phyloP scores from a whole-genome alignment of 2,329 filamentous ascomycete species.

The Monosporascus sp. region DNA sequence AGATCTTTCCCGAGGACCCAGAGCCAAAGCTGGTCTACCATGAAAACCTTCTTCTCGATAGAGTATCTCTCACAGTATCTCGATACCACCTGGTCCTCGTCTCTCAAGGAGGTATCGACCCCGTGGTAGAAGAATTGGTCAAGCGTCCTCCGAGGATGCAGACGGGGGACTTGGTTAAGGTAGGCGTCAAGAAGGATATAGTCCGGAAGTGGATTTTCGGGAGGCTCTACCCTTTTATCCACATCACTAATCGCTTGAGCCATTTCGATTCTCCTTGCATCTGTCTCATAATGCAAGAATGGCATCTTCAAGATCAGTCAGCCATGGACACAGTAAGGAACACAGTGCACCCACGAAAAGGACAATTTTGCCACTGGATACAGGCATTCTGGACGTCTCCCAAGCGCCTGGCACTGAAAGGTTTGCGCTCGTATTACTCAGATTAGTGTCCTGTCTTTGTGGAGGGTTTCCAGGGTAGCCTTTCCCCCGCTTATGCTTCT shows the following conservation, averaged over 20 bases:
- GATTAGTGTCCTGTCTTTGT: constrained; percentile 23
- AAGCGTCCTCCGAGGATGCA: constrained; percentile 57
- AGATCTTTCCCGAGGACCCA: constrained; percentile 54
- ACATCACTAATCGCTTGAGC: constrained; percentile 40
- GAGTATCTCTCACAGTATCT: constrained; percentile 40
- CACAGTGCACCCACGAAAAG: constrained; percentile 27
- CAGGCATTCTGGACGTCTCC: constrained; percentile 23
- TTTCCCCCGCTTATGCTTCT: constrained; percentile 24
- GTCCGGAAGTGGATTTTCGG: constrained; percentile 28
- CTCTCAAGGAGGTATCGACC: constrained; percentile 53
- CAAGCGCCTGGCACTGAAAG: constrained; percentile 16
- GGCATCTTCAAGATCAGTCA: constrained; percentile 48
- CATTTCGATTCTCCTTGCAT: constrained; percentile 49
- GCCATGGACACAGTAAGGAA: constrained; percentile 11
- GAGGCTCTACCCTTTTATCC: constrained; percentile 24
- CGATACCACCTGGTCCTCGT: constrained; percentile 60
- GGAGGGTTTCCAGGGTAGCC: constrained; percentile 31
- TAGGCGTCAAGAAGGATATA: constrained; percentile 44
- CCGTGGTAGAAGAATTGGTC: constrained; percentile 64
- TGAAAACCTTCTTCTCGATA: constrained; percentile 54
- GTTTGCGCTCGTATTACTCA: constrained; percentile 13
- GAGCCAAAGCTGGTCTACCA: constrained; percentile 66
- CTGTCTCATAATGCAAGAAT: constrained; percentile 60
- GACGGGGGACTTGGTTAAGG: constrained; percentile 36
- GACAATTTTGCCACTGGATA: constrained; percentile 28